Conservation (phyloP, 2,329 filamentous ascomycete species). For the Aureobasidium sp. region DNA sequence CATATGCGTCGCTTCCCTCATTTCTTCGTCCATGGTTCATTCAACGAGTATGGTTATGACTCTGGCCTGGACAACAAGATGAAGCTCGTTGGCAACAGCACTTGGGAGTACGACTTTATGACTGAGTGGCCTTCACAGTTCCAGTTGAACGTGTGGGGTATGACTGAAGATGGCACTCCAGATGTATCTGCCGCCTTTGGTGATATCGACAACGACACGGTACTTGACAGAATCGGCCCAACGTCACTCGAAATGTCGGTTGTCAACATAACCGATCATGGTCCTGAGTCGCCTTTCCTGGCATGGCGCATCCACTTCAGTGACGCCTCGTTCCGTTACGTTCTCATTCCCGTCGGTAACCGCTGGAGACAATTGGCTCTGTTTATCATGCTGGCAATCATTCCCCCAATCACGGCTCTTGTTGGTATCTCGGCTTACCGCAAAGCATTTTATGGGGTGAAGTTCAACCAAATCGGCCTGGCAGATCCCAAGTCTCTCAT, state of each 20-base stretch:
- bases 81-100: constrained; percentile 40
- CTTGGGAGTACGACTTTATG: constrained; percentile 56
- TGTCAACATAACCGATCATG: constrained; percentile 51
- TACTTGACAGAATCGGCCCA: constrained; percentile 57
- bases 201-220: constrained; percentile 55
- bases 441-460: constrained; percentile 56
- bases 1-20: constrained; percentile 52
- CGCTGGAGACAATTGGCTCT: constrained; percentile 48
- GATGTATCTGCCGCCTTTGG: constrained; percentile 55
- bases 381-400: constrained; percentile 47
- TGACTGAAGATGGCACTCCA: constrained; percentile 57
- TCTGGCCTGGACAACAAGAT: constrained; percentile 52
- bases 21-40: constrained; percentile 55
- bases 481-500: constrained; percentile 40
- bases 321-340: constrained; percentile 48
- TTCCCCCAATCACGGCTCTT: constrained; percentile 47
- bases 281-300: constrained; percentile 49
- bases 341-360: constrained; percentile 48
- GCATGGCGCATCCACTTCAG: constrained; percentile 51
- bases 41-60: constrained; percentile 60
- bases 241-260: constrained; percentile 49
- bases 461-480: constrained; percentile 54
- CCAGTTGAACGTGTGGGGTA: constrained; percentile 61
- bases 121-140: constrained; percentile 57
- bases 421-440: constrained; percentile 51